These are phyloP conservation scores for Stachybotrys echinatus DNA, from an alignment of 2,329 filamentous ascomycete species.

Conservation along the genomic window DNA sequence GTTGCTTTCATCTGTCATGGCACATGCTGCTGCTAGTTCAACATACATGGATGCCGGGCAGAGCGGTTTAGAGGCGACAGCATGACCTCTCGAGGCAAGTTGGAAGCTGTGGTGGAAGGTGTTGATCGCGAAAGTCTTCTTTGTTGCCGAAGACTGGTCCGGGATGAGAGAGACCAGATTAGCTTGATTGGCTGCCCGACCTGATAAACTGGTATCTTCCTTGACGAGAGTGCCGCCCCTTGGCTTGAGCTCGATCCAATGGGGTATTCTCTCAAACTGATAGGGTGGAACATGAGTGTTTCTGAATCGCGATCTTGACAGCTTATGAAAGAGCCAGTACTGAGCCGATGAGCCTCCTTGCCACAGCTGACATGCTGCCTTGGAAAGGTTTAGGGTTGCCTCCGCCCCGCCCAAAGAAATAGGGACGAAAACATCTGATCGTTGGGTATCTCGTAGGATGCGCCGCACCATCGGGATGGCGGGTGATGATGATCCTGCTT, in stretches of 20 bases:
- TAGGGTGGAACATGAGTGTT: slow-evolving; percentile 17
- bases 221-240: no score
- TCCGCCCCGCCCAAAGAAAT: neutral
- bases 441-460: slow-evolving; percentile 11
- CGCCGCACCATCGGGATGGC: slow-evolving; percentile 25
- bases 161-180: neutral
- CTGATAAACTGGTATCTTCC: no score
- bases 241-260: slow-evolving; percentile 15
- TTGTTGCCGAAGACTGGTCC: neutral
- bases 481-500: slow-evolving; percentile 25
- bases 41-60: slow-evolving; percentile 21
- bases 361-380: slow-evolving; percentile 12
- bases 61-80: slow-evolving; percentile 14
- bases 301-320: slow-evolving; percentile 5
- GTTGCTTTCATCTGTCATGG: neutral
- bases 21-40: slow-evolving; percentile 10
- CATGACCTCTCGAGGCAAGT: slow-evolving; percentile 13
- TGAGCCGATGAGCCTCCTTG: slow-evolving; percentile 7
- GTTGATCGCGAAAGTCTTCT: slow-evolving; percentile 1
- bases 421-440: slow-evolving; percentile 1
- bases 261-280: slow-evolving; percentile 19
- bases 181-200: neutral
- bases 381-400: neutral
- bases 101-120: slow-evolving; percentile 8
- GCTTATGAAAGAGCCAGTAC: slow-evolving; percentile 18